phyloP scores from a whole-genome alignment of 768 basidiomycete species.

The Trametes gibbosa region DNA sequence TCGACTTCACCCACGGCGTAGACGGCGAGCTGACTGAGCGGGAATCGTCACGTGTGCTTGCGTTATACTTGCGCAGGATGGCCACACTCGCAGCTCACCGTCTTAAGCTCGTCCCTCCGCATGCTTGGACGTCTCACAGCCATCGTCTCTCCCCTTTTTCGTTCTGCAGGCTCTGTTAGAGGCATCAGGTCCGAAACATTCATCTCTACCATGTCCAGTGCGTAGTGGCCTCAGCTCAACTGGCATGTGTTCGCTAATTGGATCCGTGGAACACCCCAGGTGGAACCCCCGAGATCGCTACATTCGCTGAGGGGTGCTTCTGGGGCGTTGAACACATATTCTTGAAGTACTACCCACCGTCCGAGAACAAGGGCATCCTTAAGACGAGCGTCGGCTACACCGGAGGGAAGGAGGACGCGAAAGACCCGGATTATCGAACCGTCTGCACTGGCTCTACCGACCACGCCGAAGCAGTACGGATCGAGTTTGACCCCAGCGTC shows the following conservation, averaged over 20 bases:
- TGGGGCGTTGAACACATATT: constrained; percentile 90
- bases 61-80: constrained; percentile 16
- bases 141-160: constrained; percentile 8
- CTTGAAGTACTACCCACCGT: constrained; percentile 70
- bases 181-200: constrained; percentile 10
- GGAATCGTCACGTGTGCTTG: constrained; percentile 16
- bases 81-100: neutral
- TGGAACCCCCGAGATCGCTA: constrained; percentile 43
- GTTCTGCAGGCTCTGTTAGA: neutral
- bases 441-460: constrained; percentile 82
- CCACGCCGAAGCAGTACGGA: constrained; percentile 85
- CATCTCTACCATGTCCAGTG: constrained; percentile 20
- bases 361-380: constrained; percentile 70
- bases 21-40: constrained; percentile 5
- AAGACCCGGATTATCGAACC: constrained; percentile 62
- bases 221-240: neutral
- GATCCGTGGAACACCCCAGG: neutral
- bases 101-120: constrained; percentile 1
- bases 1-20: neutral
- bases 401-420: constrained; percentile 55
- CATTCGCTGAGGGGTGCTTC: constrained; percentile 69
- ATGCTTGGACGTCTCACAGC: constrained; percentile 17
- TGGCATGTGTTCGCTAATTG: neutral
- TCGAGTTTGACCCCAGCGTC: constrained; percentile 79
- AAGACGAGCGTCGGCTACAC: constrained; percentile 79